phyloP scores from a whole-genome alignment of 2,329 filamentous ascomycete species.

The Penicillium oxalicum region DNA sequence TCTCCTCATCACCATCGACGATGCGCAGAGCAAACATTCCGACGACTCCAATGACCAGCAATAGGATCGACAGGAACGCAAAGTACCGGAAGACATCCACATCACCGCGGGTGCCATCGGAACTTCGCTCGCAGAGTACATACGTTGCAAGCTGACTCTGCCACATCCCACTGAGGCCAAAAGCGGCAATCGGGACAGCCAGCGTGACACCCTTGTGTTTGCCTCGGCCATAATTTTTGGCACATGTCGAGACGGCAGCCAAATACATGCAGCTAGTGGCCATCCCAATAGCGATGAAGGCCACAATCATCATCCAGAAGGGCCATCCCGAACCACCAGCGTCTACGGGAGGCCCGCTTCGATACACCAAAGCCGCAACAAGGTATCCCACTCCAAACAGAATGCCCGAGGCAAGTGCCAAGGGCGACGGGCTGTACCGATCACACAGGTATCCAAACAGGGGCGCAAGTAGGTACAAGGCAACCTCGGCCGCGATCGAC shows the following conservation, averaged over 20 bases:
- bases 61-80: conserved; percentile 69
- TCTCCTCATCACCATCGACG: conserved; percentile 68
- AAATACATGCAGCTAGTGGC: conserved; percentile 88
- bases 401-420: conserved; percentile 65
- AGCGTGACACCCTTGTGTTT: conserved; percentile 83
- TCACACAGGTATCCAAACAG: conserved; percentile 88
- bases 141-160: conserved; percentile 80
- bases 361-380: conserved; percentile 73
- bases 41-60: conserved; percentile 64
- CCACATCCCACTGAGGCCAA: conserved; percentile 94
- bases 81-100: conserved; percentile 81
- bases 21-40: conserved; percentile 70
- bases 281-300: conserved; percentile 76
- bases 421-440: conserved; percentile 70
- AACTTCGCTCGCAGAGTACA: conserved; percentile 65
- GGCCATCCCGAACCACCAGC: conserved; percentile 57
- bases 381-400: conserved; percentile 79
- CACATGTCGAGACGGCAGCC: conserved; percentile 84
- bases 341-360: conserved; percentile 50
- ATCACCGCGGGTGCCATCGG: conserved; percentile 55
- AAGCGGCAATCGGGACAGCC: conserved; percentile 83
- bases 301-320: conserved; percentile 74
- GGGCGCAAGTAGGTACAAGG: conserved; percentile 88
- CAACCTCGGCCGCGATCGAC: conserved; percentile 77
- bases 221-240: conserved; percentile 93